A percentile compares a stretch with the other conserved stretches of the same genome.
phyloP scores from a whole-genome alignment of 148 eudicot species.

The Rhododendron griersonianum region DNA sequence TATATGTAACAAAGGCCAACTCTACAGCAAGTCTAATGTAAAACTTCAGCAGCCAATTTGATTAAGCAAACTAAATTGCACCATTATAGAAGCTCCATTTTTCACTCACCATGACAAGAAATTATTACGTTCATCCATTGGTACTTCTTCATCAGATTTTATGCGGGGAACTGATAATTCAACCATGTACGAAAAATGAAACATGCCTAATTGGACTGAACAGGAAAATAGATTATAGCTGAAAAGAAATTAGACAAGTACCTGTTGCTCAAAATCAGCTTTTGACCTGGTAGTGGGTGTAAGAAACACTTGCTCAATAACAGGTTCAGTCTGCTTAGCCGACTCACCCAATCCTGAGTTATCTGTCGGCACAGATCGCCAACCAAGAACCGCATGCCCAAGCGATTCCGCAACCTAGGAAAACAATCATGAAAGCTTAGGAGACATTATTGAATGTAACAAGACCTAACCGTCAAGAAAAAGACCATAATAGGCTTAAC shows the following conservation, averaged over 20 bases:
- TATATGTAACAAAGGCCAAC: not conserved
- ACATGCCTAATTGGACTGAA: not conserved
- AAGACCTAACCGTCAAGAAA: not conserved
- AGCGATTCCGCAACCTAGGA: constrained; percentile 90
- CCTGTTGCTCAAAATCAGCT: constrained; percentile 93
- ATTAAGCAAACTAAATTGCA: not conserved
- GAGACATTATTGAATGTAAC: not conserved
- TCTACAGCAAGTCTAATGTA: not conserved
- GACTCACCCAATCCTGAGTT: constrained; percentile 88
- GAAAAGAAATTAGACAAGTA: constrained; percentile 8
- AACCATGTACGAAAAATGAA: not conserved
- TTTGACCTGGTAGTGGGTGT: constrained; percentile 75
- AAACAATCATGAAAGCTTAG: not conserved
- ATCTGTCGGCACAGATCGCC: constrained; percentile 90
- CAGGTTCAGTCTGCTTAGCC: constrained; percentile 91
- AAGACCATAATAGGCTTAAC: not conserved
- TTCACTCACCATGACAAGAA: not conserved
- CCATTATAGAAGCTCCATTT: not conserved
- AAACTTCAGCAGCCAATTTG: not conserved
- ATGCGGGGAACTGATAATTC: not conserved
- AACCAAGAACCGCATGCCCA: constrained; percentile 92
- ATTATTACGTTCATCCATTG: not conserved
- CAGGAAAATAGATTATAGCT: not conserved
- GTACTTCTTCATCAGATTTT: not conserved
- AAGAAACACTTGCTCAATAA: constrained; percentile 95